Conservation (phyloP, 2,329 filamentous ascomycete genomes). For the Paramyrothecium roridum region DNA sequence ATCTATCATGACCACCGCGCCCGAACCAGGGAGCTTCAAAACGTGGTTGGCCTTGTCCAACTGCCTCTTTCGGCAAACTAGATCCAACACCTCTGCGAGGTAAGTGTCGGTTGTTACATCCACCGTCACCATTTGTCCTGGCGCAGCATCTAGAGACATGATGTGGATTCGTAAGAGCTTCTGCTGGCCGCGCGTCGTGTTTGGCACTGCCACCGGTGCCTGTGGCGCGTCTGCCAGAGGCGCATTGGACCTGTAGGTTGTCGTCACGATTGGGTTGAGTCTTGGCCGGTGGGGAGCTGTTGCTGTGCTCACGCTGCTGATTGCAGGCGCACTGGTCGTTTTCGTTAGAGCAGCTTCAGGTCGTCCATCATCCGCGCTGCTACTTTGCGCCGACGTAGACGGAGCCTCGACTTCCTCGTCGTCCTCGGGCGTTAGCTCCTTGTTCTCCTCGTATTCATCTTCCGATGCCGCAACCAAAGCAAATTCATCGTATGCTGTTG, state of each 20-base stretch:
- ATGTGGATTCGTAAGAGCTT: conserved; percentile 72
- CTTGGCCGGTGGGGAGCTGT: conserved; percentile 30
- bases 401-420: conserved; percentile 38
- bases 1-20: conserved; percentile 72
- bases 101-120: conserved; percentile 81
- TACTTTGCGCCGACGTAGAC: conserved; percentile 32
- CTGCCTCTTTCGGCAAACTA: conserved; percentile 72
- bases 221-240: conserved; percentile 56
- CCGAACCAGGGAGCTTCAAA: conserved; percentile 71
- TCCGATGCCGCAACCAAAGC: conserved; percentile 71
- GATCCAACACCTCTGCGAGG: conserved; percentile 76
- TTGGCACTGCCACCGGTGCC: conserved; percentile 37
- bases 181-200: conserved; percentile 57
- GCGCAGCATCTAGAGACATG: conserved; percentile 63
- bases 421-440: conserved; percentile 64
- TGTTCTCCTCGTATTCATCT: conserved; percentile 66
- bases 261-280: conserved; percentile 60
- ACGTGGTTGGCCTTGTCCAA: conserved; percentile 78
- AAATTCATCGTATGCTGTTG: conserved; percentile 80
- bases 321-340: conserved; percentile 17
- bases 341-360: conserved; percentile 23
- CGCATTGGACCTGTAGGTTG: conserved; percentile 52
- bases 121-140: conserved; percentile 70
- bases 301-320: conserved; percentile 24
- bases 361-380: conserved; percentile 64